Percentiles rank a stretch among this genome's conserved stretches.
These are phyloP conservation scores for Dalechampia spathulata DNA, from an alignment of 441 rosid species.

Conservation along the genomic window DNA sequence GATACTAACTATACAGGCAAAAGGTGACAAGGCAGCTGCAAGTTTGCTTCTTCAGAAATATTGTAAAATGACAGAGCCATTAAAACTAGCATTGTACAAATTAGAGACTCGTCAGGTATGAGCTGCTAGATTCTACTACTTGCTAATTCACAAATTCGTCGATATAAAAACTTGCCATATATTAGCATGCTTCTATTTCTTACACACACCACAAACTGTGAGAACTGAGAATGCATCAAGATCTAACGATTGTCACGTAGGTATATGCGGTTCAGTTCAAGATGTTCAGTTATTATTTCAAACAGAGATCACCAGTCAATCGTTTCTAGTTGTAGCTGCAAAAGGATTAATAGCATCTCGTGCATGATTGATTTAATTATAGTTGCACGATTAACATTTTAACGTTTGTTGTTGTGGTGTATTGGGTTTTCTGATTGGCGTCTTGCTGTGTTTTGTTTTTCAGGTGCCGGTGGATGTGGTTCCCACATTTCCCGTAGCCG, in stretches of 20 bases:
- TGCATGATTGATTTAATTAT: not conserved
- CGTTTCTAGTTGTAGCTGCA: not conserved
- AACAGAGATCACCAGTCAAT: too few species aligned
- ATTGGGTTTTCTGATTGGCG: not conserved
- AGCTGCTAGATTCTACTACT: conserved; percentile 4
- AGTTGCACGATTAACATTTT: not conserved
- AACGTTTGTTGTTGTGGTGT: not conserved
- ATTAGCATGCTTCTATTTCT: not conserved
- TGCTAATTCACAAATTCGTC: not conserved
- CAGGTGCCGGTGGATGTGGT: conserved; percentile 87
- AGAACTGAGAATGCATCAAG: not conserved
- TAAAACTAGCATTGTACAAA: conserved; percentile 55
- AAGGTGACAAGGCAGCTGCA: conserved; percentile 80
- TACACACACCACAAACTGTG: not conserved
- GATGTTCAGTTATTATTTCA: not conserved
- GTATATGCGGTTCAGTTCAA: not conserved
- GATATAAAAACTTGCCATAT: not conserved
- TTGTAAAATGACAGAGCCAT: conserved; percentile 51
- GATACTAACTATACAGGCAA: conserved; percentile 84
- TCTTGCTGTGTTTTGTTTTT: conserved; percentile 6
- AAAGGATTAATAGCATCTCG: not conserved
- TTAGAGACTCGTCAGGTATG: conserved; percentile 60
- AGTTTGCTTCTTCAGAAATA: conserved; percentile 53
- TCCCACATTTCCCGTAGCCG: conserved; percentile 59
- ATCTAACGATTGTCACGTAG: not conserved